Percentiles rank a stretch among this genome's conserved stretches.
phyloP scores from a whole-genome alignment of 306 rosid species.

The Rosa rugosa region DNA sequence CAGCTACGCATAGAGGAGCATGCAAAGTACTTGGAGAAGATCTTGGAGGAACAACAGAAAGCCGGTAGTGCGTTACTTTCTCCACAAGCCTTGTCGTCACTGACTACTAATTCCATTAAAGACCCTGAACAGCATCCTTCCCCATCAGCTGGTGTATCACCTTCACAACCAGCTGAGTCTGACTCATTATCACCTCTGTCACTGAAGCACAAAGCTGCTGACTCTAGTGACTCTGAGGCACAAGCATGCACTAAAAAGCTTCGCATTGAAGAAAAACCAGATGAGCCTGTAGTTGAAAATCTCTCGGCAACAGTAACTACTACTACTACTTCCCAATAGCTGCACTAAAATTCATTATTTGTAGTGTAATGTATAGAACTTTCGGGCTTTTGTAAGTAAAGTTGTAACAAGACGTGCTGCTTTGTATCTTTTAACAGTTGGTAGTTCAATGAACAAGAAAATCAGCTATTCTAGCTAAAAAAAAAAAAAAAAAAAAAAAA shows the following conservation, averaged over 20 bases:
- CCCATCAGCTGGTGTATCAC: conserved; percentile 8
- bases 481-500: too few species aligned
- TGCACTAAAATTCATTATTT: background rate
- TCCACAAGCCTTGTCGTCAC: conserved; percentile 29
- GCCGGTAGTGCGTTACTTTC: conserved; percentile 34
- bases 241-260: conserved; percentile 18
- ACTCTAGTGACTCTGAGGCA: conserved; percentile 19
- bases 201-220: conserved; percentile 19
- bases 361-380: conserved; percentile 1
- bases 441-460: conserved; percentile 12
- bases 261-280: conserved; percentile 27
- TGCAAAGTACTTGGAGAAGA: conserved; percentile 44
- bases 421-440: conserved; percentile 7
- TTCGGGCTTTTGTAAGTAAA: conserved; percentile 6
- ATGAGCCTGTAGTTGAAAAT: conserved; percentile 22
- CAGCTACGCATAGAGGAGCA: conserved; percentile 48
- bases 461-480: background rate
- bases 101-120: conserved; percentile 17
- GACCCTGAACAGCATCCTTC: conserved; percentile 25
- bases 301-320: conserved; percentile 5
- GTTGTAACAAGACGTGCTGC: background rate
- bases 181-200: conserved; percentile 29
- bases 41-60: conserved; percentile 41
- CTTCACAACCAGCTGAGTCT: conserved; percentile 17
- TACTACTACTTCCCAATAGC: background rate